phyloP scores from a whole-genome alignment of 495 filamentous ascomycete genomes.

The Daldinia decipiens region DNA sequence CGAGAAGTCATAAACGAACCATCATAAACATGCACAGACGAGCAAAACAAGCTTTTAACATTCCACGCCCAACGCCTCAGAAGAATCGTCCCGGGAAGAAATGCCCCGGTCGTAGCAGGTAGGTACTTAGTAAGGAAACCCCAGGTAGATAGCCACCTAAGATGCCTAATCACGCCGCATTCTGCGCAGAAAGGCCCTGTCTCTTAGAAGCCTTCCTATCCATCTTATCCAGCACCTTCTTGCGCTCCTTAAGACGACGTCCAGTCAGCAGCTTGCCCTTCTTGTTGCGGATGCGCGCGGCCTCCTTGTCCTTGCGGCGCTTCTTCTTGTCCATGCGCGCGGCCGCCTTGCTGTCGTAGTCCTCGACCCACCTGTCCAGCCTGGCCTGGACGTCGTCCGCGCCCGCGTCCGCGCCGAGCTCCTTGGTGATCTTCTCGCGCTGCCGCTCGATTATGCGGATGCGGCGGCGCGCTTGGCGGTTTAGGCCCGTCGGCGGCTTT shows the following conservation, averaged over 20 bases:
- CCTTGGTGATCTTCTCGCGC: slow-evolving; percentile 34
- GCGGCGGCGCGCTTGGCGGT: slow-evolving; percentile 42
- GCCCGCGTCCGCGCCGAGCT: slow-evolving; percentile 15
- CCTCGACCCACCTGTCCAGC: slow-evolving; percentile 33
- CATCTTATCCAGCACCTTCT: not conserved
- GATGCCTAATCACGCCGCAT: not conserved
- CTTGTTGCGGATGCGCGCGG: slow-evolving; percentile 25
- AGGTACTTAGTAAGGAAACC: not conserved
- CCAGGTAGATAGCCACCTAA: no score
- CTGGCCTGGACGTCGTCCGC: slow-evolving; percentile 34
- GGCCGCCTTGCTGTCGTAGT: slow-evolving; percentile 11
- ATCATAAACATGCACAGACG: not conserved
- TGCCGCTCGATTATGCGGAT: slow-evolving; percentile 42
- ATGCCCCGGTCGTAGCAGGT: not conserved
- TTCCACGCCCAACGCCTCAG: not conserved
- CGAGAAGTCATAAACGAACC: not conserved
- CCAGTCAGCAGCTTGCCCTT: not conserved
- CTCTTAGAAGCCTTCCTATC: not conserved
- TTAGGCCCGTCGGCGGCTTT: slow-evolving; percentile 23
- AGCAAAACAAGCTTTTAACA: not conserved
- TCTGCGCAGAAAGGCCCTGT: not conserved
- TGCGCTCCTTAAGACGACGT: not conserved
- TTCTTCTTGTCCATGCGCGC: slow-evolving; percentile 21
- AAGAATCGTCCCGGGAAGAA: not conserved
- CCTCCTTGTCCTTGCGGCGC: slow-evolving; percentile 5